Conservation (phyloP, 2,329 filamentous ascomycete species). For the Hypoxylon sp. region DNA sequence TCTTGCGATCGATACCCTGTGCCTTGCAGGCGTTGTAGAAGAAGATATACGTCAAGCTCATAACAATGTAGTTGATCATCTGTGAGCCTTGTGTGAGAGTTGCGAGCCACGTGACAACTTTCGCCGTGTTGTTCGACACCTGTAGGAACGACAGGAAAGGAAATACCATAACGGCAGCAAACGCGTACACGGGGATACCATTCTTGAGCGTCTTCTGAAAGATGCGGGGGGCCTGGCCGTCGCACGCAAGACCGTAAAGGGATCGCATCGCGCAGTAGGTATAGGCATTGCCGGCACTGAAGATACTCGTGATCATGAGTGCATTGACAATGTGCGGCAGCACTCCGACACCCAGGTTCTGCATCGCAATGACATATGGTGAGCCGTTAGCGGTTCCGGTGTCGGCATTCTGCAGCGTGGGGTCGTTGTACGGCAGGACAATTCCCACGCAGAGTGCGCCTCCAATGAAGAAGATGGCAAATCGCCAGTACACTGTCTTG, state of each 20-base stretch:
- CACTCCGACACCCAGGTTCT: constrained; percentile 60
- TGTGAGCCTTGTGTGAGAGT: constrained; percentile 52
- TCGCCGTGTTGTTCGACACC: constrained; percentile 42
- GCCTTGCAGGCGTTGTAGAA: constrained; percentile 64
- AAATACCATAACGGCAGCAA: constrained; percentile 65
- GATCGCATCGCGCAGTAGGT: constrained; percentile 68
- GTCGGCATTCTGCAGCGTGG: constrained; percentile 58
- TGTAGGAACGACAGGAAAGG: constrained; percentile 66
- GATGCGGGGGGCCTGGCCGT: constrained; percentile 62
- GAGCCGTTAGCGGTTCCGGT: constrained; percentile 64
- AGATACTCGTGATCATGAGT: constrained; percentile 66
- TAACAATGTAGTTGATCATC: constrained; percentile 70
- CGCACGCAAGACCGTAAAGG: constrained; percentile 66
- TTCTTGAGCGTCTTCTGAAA: constrained; percentile 62
- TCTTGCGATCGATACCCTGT: constrained; percentile 60
- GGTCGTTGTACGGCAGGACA: constrained; percentile 68
- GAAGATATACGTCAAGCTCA: constrained; percentile 65
- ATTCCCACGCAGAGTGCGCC: constrained; percentile 70
- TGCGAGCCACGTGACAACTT: constrained; percentile 46
- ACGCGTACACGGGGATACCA: constrained; percentile 71
- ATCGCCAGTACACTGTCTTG: constrained; percentile 72
- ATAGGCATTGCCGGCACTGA: constrained; percentile 69
- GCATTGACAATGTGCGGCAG: constrained; percentile 70
- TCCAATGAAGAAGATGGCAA: constrained; percentile 72
- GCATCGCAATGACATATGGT: constrained; percentile 65